Percentiles rank a stretch among this genome's conserved stretches.
phyloP scores from a whole-genome alignment of 2,329 filamentous ascomycete genomes.

The Fusarium sp. region DNA sequence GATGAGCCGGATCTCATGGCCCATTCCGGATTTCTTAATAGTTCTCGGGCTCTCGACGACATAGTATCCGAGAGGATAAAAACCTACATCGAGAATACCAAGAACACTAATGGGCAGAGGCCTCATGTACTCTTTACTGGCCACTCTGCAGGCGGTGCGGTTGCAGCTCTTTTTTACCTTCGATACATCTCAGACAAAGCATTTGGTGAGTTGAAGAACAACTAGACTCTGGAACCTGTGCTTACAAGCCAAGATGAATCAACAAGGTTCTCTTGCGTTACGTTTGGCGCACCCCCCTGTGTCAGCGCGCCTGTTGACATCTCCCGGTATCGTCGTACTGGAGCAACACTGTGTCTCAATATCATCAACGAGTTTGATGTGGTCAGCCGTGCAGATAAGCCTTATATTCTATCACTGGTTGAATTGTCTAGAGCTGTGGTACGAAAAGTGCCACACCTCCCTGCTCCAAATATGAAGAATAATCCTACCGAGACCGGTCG shows the following conservation, averaged over 20 bases:
- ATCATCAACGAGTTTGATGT: conserved; percentile 43
- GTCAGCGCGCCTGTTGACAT: conserved; percentile 21
- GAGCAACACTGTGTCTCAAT: conserved; percentile 32
- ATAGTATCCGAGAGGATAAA: conserved; percentile 15
- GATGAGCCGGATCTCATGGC: conserved; percentile 11
- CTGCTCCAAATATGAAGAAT: neutral
- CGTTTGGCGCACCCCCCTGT: conserved; percentile 39
- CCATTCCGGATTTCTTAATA: conserved; percentile 37
- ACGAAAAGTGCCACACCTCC: neutral
- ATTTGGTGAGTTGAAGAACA: conserved; percentile 7
- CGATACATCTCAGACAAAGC: conserved; percentile 16
- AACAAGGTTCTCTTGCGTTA: conserved; percentile 34
- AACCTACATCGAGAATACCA: neutral
- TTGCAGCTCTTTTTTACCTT: conserved; percentile 24
- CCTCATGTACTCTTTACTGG: conserved; percentile 39
- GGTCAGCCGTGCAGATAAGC: conserved; percentile 36
- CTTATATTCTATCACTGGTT: conserved; percentile 37
- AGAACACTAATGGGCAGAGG: neutral
- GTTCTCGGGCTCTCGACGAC: conserved; percentile 22
- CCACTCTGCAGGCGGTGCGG: conserved; percentile 41
- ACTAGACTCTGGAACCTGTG: accelerated
- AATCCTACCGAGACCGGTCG: neutral
- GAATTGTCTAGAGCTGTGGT: conserved; percentile 25
- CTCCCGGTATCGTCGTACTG: neutral
- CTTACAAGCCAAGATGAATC: conserved; percentile 16